Percentiles rank a stretch among this genome's conserved stretches.
phyloP scores from a whole-genome alignment of 2,329 filamentous ascomycete genomes.

The Pseudogymnoascus sp. region DNA sequence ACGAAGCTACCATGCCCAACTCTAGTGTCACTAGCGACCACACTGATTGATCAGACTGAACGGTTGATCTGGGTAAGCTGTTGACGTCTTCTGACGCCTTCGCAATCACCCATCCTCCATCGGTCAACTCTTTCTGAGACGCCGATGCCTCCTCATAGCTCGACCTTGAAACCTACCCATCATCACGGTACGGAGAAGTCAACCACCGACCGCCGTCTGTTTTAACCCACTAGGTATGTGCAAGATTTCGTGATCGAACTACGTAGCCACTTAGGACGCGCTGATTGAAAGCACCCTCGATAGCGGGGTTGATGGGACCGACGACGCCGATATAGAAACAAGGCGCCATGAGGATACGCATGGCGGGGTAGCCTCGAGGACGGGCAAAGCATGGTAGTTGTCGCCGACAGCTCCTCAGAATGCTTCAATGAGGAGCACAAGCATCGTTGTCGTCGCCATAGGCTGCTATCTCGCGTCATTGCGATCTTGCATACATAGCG shows the following conservation, averaged over 20 bases:
- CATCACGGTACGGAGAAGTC: background rate
- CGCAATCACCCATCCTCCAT: background rate
- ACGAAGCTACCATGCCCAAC: background rate
- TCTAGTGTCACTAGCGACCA: background rate
- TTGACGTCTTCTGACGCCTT: constrained; percentile 11
- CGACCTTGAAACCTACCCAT: background rate
- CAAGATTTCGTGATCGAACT: background rate
- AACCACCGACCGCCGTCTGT: constrained; percentile 7
- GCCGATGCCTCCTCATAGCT: background rate
- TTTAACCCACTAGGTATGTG: background rate
- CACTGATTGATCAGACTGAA: background rate
- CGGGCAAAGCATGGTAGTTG: constrained; percentile 2
- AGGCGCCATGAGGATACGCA: background rate
- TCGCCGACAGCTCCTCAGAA: background rate
- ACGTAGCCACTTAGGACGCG: constrained; percentile 1
- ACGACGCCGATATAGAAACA: background rate
- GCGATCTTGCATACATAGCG: background rate
- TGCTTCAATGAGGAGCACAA: background rate
- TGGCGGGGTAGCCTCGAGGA: background rate
- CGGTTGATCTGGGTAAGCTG: background rate
- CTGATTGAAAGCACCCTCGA: background rate
- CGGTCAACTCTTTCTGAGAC: background rate
- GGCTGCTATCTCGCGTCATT: constrained; percentile 5
- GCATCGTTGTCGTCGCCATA: background rate
- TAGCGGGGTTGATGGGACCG: background rate